Conservation (phyloP, 495 filamentous ascomycete species). For the Thermothielavioides terrestris region DNA sequence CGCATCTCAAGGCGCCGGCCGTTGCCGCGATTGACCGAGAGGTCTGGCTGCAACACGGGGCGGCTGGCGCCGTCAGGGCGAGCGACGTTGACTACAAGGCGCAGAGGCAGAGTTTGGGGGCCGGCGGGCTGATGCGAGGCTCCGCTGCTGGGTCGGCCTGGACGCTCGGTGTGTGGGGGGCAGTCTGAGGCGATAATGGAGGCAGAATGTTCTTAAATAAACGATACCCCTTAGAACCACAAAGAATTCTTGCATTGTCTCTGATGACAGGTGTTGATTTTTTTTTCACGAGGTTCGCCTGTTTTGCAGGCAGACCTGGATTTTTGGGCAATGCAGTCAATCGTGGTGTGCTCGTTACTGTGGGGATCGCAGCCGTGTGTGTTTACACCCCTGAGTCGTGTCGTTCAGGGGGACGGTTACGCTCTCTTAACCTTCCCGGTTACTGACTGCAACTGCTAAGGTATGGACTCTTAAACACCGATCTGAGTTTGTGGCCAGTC, state of each 20-base stretch:
- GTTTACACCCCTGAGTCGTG: conserved; percentile 1
- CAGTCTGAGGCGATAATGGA: conserved; percentile 2
- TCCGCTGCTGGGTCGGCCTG: conserved; percentile 53
- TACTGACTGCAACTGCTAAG: background rate
- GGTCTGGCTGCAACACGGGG: conserved; percentile 67
- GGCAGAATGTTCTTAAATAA: too few species aligned
- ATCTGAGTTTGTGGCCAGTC: too few species aligned
- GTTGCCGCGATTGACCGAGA: conserved; percentile 82
- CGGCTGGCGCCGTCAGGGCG: conserved; percentile 59
- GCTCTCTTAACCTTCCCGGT: too few species aligned
- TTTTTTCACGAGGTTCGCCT: too few species aligned
- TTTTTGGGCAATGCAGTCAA: too few species aligned
- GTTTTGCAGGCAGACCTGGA: too few species aligned
- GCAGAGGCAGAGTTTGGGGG: conserved; percentile 51
- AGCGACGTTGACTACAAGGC: conserved; percentile 49
- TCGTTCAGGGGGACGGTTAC: too few species aligned
- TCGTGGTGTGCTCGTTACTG: too few species aligned
- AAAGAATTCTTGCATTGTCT: background rate
- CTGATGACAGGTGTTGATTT: too few species aligned
- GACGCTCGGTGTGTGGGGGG: conserved; percentile 73
- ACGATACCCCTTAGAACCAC: too few species aligned
- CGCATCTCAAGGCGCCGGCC: conserved; percentile 67
- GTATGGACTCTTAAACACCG: too few species aligned
- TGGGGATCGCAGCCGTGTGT: background rate
- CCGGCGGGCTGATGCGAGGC: conserved; percentile 44